A percentile compares a stretch with the other conserved stretches of the same genome.
Conservation (phyloP, 148 eudicot genomes). For the Cornus controversa region DNA sequence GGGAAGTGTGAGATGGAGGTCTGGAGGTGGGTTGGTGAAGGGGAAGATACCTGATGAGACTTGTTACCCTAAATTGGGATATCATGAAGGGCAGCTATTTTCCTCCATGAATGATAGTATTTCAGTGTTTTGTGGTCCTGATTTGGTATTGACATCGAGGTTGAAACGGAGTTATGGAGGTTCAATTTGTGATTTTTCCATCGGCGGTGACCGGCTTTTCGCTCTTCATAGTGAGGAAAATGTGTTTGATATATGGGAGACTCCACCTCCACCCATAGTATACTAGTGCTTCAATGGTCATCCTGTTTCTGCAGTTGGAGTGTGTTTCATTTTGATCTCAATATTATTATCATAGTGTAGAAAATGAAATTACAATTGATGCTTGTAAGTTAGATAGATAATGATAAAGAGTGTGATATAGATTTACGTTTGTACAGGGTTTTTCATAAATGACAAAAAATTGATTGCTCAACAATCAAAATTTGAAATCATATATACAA, state of each 20-base stretch:
- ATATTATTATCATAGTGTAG: slow-evolving; percentile 1
- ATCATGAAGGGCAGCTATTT: slow-evolving; percentile 65
- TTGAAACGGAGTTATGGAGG: slow-evolving; percentile 63
- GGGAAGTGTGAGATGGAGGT: slow-evolving; percentile 76
- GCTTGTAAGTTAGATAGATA: background rate
- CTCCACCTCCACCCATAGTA: slow-evolving; percentile 49
- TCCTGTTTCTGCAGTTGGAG: background rate
- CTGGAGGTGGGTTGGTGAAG: slow-evolving; percentile 63
- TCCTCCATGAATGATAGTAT: slow-evolving; percentile 80
- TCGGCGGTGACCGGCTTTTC: slow-evolving; percentile 84
- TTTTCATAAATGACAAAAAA: background rate
- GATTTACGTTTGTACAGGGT: slow-evolving; percentile 5
- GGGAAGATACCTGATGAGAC: slow-evolving; percentile 68
- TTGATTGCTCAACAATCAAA: slow-evolving; percentile 15
- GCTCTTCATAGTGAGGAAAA: slow-evolving; percentile 87
- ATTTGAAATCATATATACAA: background rate
- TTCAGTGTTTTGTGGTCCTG: slow-evolving; percentile 81
- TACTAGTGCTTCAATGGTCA: slow-evolving; percentile 9
- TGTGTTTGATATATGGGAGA: slow-evolving; percentile 92
- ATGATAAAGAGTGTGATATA: background rate
- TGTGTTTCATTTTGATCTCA: no score
- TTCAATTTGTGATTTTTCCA: slow-evolving; percentile 84
- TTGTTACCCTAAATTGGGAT: slow-evolving; percentile 83
- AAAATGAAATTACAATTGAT: slow-evolving; percentile 5
- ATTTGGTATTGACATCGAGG: slow-evolving; percentile 86